Base-by-base conservation (phyloP, 345 rosid genomes). In the Geranium brycei region DNA sequence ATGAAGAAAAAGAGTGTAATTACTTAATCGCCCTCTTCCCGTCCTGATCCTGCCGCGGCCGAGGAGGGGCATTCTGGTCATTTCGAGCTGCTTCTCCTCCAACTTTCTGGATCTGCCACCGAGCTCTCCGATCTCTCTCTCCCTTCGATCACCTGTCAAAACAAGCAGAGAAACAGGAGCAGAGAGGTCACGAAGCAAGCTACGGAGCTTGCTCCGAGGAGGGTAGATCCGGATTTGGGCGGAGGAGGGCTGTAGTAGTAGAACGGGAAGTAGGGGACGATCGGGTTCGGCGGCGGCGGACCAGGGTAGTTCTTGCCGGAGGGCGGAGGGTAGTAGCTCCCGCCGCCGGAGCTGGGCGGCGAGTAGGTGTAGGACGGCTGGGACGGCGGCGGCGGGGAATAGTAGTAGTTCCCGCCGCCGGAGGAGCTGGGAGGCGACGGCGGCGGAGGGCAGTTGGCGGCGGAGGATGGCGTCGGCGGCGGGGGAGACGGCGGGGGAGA, bases 221-320 rank as follows among this genome's bases (percentile, higher is more conserved):
- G 0, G 18, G 68, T 1, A 40, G 77, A 67, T 4, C 57, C 62
- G 41, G 72, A 66, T 17, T 5, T 4, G 57, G 80, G 71, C 5
- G 84, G 88, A 7, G 98, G 91, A 18, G 97, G 95, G 60, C 1
- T 80, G 72, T 90, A 75, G 77, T 75, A 90, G 81, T 82, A 93
- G 58, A 68, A 93, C 1, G 99, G 99, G 62, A 93, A 93, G 80
- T 90, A 93, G n/a, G 99, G 99, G 14, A 93, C 99, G 63, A 93
- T 88, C 1, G 97, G 99, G 75, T 93, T 88, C 4, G 99, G 99
- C 1, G 99, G 99, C 2, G 97, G 97, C 3, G 95, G 90, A 0
- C 78, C 71, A 0, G 75, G 83, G 64, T 75, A 86, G 68, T 74
- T 73, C 15, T 66, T 17, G 83, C 69, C 17, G 80, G 73, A 0